Percentiles rank a stretch among this genome's conserved stretches.
phyloP scores from a whole-genome alignment of 768 basidiomycete species.

The Cyclocybe cylindracea region DNA sequence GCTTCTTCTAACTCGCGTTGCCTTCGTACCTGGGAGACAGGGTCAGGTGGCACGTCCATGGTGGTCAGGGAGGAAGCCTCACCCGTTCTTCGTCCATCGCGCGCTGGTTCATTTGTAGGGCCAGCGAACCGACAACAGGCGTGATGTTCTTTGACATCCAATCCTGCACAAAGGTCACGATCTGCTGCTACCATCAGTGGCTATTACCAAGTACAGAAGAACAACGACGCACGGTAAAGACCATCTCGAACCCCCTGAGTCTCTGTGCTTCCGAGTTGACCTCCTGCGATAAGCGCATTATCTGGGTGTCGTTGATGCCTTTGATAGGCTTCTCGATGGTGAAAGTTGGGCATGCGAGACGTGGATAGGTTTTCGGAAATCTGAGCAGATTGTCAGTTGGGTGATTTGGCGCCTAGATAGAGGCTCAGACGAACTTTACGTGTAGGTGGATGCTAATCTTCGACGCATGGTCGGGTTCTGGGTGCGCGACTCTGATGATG shows the following conservation, averaged over 20 bases:
- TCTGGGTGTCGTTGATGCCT: slow-evolving; percentile 59
- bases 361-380: slow-evolving; percentile 84
- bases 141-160: slow-evolving; percentile 64
- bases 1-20: slow-evolving; percentile 60
- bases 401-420: not conserved
- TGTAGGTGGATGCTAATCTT: slow-evolving; percentile 69
- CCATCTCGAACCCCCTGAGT: slow-evolving; percentile 70
- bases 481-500: slow-evolving; percentile 69
- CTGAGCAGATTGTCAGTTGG: slow-evolving; percentile 32
- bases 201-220: not conserved
- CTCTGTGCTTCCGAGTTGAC: slow-evolving; percentile 70
- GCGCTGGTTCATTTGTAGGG: slow-evolving; percentile 75
- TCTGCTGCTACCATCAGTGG: slow-evolving; percentile 34
- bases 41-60: not conserved
- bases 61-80: slow-evolving; percentile 18
- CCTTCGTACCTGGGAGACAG: slow-evolving; percentile 44
- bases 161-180: slow-evolving; percentile 68
- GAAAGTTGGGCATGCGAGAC: slow-evolving; percentile 67
- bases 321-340: slow-evolving; percentile 64
- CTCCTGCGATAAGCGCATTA: slow-evolving; percentile 54
- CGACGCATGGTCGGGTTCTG: slow-evolving; percentile 52
- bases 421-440: slow-evolving; percentile 54
- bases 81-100: slow-evolving; percentile 72
- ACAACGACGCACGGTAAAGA: slow-evolving; percentile 60
- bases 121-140: slow-evolving; percentile 68